Conservation (phyloP, 2,329 filamentous ascomycete species). For the Talaromyces sp. region DNA sequence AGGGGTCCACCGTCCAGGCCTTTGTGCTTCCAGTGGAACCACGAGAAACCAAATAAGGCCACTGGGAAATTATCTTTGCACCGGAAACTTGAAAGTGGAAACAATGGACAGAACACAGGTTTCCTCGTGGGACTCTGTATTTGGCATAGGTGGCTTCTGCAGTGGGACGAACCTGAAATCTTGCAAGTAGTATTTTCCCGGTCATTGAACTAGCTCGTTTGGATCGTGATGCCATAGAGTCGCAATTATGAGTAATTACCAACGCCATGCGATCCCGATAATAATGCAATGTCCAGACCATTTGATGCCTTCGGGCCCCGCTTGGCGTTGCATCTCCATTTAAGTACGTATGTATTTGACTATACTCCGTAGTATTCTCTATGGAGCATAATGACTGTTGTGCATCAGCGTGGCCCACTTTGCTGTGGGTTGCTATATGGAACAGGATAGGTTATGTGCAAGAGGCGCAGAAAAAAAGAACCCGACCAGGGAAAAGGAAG, state of each 20-base stretch:
- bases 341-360: background rate
- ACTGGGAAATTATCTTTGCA: background rate
- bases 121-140: background rate
- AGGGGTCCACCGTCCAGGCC: background rate
- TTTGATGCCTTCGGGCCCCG: background rate
- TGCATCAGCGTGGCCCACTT: background rate
- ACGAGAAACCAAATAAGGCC: background rate
- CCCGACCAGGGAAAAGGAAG: background rate
- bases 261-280: background rate
- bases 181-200: background rate
- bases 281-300: background rate
- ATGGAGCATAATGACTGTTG: background rate
- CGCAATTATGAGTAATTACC: background rate
- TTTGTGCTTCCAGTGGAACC: background rate
- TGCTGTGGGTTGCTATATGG: background rate
- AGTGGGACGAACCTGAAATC: background rate
- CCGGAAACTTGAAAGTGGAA: background rate
- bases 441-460: background rate
- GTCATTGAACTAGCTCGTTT: background rate
- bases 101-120: background rate
- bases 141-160: background rate
- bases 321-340: background rate
- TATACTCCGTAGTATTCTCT: background rate
- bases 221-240: background rate
- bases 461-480: background rate